A percentile compares a stretch with the other conserved stretches of the same genome.
Evolutionary conservation across 495 filamentous ascomycete species (phyloP).

Genomic region (Penicillium arizonense): DNA sequence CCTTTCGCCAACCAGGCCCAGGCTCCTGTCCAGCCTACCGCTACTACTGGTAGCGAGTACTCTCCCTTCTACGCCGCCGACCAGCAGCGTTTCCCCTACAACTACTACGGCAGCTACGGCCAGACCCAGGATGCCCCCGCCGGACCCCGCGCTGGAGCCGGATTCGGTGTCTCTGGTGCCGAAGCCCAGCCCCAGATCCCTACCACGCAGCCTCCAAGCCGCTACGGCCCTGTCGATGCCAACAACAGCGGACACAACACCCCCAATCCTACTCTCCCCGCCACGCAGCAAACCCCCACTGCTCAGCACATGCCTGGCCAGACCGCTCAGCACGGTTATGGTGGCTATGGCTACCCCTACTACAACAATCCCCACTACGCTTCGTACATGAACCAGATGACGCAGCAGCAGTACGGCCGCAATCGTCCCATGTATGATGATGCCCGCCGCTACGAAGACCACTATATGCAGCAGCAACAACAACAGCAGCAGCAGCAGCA

Average conservation of each 20-base stretch:
- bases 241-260: slow-evolving; percentile 86
- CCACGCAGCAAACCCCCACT: slow-evolving; percentile 61
- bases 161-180: slow-evolving; percentile 67
- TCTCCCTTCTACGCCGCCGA: slow-evolving; percentile 87
- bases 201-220: slow-evolving; percentile 62
- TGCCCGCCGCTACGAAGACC: slow-evolving; percentile 52
- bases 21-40: slow-evolving; percentile 47
- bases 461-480: slow-evolving; percentile 25
- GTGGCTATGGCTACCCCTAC: slow-evolving; percentile 74
- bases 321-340: slow-evolving; percentile 51
- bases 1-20: slow-evolving; percentile 60
- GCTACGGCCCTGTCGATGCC: slow-evolving; percentile 71
- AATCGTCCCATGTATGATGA: slow-evolving; percentile 58
- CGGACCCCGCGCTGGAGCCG: slow-evolving; percentile 61
- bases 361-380: slow-evolving; percentile 78
- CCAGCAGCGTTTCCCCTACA: slow-evolving; percentile 75
- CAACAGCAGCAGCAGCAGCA: slow-evolving; percentile 40
- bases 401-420: slow-evolving; percentile 48
- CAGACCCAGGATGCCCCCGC: slow-evolving; percentile 76
- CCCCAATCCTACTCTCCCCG: slow-evolving; percentile 75
- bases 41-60: slow-evolving; percentile 72
- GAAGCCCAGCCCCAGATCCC: slow-evolving; percentile 78
- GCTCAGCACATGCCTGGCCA: slow-evolving; percentile 63
- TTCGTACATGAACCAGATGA: slow-evolving; percentile 72
- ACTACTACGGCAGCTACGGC: slow-evolving; percentile 76